These are phyloP conservation scores for Phytopythium chamaehyphon DNA, from an alignment of 352 stramenopile genomes.

Conservation along the genomic window DNA sequence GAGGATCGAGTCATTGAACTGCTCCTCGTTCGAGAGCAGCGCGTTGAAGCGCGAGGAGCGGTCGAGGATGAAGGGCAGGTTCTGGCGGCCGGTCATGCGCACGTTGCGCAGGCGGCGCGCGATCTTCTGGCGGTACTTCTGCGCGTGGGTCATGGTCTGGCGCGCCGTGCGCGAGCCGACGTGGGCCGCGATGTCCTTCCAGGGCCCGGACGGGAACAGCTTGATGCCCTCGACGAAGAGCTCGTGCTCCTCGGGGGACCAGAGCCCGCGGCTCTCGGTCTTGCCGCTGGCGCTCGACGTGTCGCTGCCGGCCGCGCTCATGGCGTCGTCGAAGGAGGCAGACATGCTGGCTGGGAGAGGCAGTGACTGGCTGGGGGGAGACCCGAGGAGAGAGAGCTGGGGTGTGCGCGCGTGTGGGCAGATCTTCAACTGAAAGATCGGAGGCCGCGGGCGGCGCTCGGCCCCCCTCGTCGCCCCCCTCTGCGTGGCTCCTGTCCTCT, in stretches of 20 bases:
- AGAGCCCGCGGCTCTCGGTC: slow-evolving; percentile 59
- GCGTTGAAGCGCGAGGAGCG: slow-evolving; percentile 67
- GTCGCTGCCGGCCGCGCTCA: slow-evolving; percentile 21
- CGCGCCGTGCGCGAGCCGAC: slow-evolving; percentile 66
- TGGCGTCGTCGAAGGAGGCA: slow-evolving; percentile 22
- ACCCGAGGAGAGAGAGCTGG: not conserved
- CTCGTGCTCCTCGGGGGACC: slow-evolving; percentile 68
- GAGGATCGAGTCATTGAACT: slow-evolving; percentile 79
- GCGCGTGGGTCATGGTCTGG: slow-evolving; percentile 80
- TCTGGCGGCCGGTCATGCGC: slow-evolving; percentile 62
- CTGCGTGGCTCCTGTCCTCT: not conserved
- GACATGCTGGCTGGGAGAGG: slow-evolving; percentile 19
- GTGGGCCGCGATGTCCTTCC: slow-evolving; percentile 75
- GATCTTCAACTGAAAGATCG: slow-evolving; percentile 55
- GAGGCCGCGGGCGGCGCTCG: slow-evolving; percentile 10
- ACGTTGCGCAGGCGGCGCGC: slow-evolving; percentile 63
- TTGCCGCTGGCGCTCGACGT: slow-evolving; percentile 22
- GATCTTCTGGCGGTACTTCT: slow-evolving; percentile 87
- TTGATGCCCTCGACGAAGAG: slow-evolving; percentile 77
- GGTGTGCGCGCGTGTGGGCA: slow-evolving; percentile 29
- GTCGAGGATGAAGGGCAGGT: slow-evolving; percentile 63
- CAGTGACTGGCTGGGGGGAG: not conserved
- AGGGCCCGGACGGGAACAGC: slow-evolving; percentile 66
- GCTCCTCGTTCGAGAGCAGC: slow-evolving; percentile 66
- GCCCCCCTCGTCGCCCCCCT: not conserved